Base-by-base conservation (phyloP, 352 stramenopile species). In the Blastocystis sp. region DNA sequence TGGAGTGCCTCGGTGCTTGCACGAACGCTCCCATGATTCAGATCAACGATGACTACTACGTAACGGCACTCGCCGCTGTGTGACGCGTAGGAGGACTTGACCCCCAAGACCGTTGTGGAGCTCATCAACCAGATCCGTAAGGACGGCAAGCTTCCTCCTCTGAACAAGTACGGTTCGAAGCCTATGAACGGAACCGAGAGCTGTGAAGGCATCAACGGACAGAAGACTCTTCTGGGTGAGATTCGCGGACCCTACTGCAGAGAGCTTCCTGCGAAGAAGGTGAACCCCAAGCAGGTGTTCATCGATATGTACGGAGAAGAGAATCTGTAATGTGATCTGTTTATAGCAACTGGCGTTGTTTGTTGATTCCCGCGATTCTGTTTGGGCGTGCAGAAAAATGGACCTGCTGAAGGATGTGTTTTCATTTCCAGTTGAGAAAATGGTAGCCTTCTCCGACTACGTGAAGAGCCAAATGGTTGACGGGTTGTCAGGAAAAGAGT, bases 11-110 rank as follows among this genome's bases (percentile, higher is more conserved):
- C 50, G 97, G 97, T 70, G 96, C 97, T 6, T 99, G 97, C 93
- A 94, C 97, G 3, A 99, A 99, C 93, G 97, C 97, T 10, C 97
- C 97, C 71, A 99, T 99, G 97, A 94, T 99, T 66, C 97, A 99
- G 94, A 96, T 99, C 91, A 99, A 98, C 92, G 96, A 99, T 93
- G 96, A 98, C 93, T 99, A 98, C 62, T 85, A 67, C 31, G 74
- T 85, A 85, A 6, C 16, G 21, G 85, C 95, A 96, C 91, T 91
- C 93, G 79, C 81, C 90, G 92, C 3, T 3, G n/a, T 2, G 31
- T 26, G 69, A 77, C 89, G 91, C 91, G 88, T 95, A 98, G 92
- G 97, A 99, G 92, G 98, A 98, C 93, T 93, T 99, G 92, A 98
- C 96, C 41, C 95, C 96, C 4, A 93, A 98, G 92, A 98, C 96